Evolutionary conservation across 73 alveolate genomes (phyloP), one percentile per base, ranked within the genome.

Genomic region (Paramecium primaurelia): DNA sequence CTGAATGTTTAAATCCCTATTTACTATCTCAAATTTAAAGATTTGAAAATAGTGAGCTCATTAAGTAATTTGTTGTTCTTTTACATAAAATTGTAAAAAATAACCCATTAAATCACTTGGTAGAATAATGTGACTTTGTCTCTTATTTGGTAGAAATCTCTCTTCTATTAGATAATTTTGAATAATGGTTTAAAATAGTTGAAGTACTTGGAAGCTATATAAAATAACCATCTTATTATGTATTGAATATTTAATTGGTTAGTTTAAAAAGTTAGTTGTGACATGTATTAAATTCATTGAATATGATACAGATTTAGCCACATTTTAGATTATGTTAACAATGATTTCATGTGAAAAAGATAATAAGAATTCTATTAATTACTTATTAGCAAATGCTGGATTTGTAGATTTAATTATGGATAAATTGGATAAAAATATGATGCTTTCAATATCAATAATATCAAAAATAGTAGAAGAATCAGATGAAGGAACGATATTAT

Each of bases 111-210:
- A 26, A 28, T 64, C 84, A 64, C 2, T 34, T 64, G 28, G 30
- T 64, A 32, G 84, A 64, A n/a, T 32, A 28, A 28, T 64, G 84
- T 64, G 84, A 64, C 28, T 64, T 64, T 12, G 84, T 64, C 16
- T 32, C 84, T 28, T 64, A 64, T 64, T 64, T 64, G 28, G 84
- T 64, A 32, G 84, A 64, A 32, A 64, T 64, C 84, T 64, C 84
- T 30, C 47, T 64, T 14, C 49, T 32, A 28, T 64, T 64, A 34
- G 51, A 64, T 10, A 2, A 64, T 6, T 64, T 64, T 32, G 84
- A 64, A 32, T 51, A 64, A 3, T 64, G 84, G 84, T 64, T 64
- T 12, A 8, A 64, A 22, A 64, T 64, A 28, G 47, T 64, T 14
- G 45, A 64, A 64, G n/a, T 64, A 9, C 18, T 64, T 14, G 42